A percentile compares a stretch with the other conserved stretches of the same genome.
Evolutionary conservation across 2,329 filamentous ascomycete genomes (phyloP).

Genomic region (Kalmusia sp.): DNA sequence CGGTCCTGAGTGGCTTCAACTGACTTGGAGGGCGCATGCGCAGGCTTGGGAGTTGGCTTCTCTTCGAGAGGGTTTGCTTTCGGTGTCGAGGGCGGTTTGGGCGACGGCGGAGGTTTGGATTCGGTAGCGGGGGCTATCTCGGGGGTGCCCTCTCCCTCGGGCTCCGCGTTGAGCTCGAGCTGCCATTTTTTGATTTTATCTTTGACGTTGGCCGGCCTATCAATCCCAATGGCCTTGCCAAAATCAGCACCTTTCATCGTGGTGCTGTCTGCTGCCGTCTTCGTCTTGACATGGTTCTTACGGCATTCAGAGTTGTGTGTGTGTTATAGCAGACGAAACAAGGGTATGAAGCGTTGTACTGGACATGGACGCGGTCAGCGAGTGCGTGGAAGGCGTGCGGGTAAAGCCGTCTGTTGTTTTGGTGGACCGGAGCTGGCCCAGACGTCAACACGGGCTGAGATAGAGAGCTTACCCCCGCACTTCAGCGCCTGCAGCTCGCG

Average conservation of each 20-base stretch:
- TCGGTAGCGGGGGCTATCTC: slow-evolving; percentile 11
- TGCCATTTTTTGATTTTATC: slow-evolving; percentile 88
- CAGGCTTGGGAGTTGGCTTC: slow-evolving; percentile 36
- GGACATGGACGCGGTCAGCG: slow-evolving; percentile 14
- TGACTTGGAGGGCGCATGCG: slow-evolving; percentile 32
- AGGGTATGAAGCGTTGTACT: slow-evolving; percentile 4
- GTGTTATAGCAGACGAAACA: slow-evolving; percentile 13
- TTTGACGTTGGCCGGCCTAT: slow-evolving; percentile 61
- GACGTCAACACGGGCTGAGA: slow-evolving; percentile 7
- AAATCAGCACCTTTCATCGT: slow-evolving; percentile 46
- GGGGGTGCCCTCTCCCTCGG: neutral
- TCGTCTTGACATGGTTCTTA: slow-evolving; percentile 39
- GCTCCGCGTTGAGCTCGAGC: slow-evolving; percentile 72
- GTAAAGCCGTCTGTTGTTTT: slow-evolving; percentile 15
- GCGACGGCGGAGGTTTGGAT: slow-evolving; percentile 17
- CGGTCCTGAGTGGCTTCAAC: slow-evolving; percentile 35
- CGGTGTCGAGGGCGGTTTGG: slow-evolving; percentile 30
- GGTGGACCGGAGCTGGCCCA: slow-evolving; percentile 4
- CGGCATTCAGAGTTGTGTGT: slow-evolving; percentile 18
- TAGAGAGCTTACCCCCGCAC: slow-evolving; percentile 8
- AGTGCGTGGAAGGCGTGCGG: neutral
- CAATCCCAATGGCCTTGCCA: slow-evolving; percentile 50
- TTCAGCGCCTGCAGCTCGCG: neutral
- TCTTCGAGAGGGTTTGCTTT: slow-evolving; percentile 32
- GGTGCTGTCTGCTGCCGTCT: slow-evolving; percentile 32